These are phyloP conservation scores for Mortierella sp. DNA, from an alignment of 371 early-diverging fungal genomes.

Conservation along the genomic window DNA sequence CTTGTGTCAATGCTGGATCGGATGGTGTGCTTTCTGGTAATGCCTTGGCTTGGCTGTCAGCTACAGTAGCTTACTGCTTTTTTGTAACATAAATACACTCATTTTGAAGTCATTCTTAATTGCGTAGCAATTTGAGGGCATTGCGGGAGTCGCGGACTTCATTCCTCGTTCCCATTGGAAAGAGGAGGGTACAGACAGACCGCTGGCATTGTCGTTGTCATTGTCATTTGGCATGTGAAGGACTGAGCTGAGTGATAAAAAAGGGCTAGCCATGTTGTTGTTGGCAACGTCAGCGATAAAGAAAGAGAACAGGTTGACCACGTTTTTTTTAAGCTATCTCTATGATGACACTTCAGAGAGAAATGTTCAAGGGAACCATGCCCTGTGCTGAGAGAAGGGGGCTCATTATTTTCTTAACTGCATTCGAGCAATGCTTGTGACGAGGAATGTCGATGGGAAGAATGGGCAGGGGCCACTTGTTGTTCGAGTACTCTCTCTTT, in stretches of 20 bases:
- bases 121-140: background rate
- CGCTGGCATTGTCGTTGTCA: background rate
- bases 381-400: background rate
- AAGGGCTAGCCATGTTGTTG: background rate
- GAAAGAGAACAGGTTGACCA: background rate
- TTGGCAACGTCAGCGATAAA: background rate
- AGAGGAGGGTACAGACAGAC: background rate
- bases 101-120: background rate
- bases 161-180: no score
- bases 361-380: background rate
- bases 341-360: background rate
- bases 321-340: background rate
- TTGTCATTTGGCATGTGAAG: background rate
- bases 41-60: background rate
- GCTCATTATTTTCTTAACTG: background rate
- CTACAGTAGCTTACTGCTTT: background rate
- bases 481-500: background rate
- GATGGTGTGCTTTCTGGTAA: constrained; percentile 92
- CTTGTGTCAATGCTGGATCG: constrained; percentile 95
- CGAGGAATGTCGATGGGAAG: background rate
- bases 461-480: background rate
- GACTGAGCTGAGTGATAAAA: background rate
- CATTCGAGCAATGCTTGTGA: background rate
- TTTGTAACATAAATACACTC: background rate
- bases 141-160: background rate